Conservation (phyloP, 2,329 filamentous ascomycete genomes). For the Cladosporium colombiae region DNA sequence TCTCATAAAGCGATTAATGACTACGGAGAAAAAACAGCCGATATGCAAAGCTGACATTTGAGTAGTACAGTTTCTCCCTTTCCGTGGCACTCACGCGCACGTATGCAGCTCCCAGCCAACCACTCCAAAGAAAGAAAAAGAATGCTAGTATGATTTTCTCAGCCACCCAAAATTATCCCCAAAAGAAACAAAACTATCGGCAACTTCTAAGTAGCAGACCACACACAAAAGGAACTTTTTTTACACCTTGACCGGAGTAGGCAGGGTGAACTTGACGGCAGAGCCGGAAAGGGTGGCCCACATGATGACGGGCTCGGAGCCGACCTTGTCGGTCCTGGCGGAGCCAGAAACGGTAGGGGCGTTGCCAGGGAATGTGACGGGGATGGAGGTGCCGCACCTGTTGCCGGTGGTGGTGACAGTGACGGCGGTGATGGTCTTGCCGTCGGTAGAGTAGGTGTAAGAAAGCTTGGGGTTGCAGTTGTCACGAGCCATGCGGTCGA, state of each 20-base stretch:
- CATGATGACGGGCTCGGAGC: constrained; percentile 45
- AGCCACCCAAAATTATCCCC: neutral
- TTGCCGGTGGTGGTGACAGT: constrained; percentile 54
- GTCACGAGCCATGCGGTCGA: constrained; percentile 55
- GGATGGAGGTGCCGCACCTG: constrained; percentile 53
- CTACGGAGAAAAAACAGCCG: neutral
- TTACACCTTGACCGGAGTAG: constrained; percentile 23
- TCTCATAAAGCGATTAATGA: neutral
- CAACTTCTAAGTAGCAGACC: neutral
- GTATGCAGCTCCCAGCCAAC: neutral
- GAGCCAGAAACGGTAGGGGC: constrained; percentile 38
- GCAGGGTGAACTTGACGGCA: constrained; percentile 39
- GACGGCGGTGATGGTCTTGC: constrained; percentile 51
- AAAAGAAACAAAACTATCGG: neutral
- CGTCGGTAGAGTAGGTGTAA: constrained; percentile 47
- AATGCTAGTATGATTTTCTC: neutral
- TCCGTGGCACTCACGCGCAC: neutral
- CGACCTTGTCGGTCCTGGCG: constrained; percentile 50
- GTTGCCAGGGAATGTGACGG: constrained; percentile 55
- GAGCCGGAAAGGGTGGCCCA: constrained; percentile 43
- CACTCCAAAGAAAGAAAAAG: neutral
- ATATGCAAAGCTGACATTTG: constrained; percentile 4
- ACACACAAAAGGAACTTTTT: neutral
- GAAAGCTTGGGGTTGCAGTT: constrained; percentile 53
- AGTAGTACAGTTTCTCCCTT: constrained; percentile 3